Evolutionary conservation across 106 monocot genomes (phyloP).

Genomic region (Dactylorhiza incarnata): DNA sequence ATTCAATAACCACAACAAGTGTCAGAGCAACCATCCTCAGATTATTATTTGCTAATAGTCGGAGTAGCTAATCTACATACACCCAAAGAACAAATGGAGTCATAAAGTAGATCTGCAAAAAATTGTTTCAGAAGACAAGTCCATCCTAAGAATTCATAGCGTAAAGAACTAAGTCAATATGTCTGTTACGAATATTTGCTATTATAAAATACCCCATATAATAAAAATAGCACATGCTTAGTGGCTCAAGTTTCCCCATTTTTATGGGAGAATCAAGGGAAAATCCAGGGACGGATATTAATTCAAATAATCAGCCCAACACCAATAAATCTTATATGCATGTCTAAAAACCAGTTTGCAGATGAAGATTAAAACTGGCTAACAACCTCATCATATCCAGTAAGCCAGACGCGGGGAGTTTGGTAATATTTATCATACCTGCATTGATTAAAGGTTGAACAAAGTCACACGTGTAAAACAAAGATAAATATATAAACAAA

Average conservation of each 20-base stretch:
- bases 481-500: not conserved
- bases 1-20: not conserved
- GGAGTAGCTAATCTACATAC: not conserved
- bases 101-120: not conserved
- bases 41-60: not conserved
- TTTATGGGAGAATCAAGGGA: not conserved
- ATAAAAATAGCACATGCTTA: not conserved
- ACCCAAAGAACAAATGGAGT: not conserved
- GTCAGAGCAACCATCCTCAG: not conserved
- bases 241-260: not conserved
- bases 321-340: not conserved
- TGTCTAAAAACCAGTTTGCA: not conserved
- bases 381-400: constrained; percentile 97
- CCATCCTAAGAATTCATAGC: not conserved
- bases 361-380: not conserved
- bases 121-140: not conserved
- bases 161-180: not conserved
- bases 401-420: constrained; percentile 99
- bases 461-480: not conserved
- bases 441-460: constrained; percentile 12
- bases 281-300: not conserved
- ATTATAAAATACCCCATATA: too few relatives aligned
- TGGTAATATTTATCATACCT: constrained; percentile 99
- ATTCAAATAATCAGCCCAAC: not conserved
- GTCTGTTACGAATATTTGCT: too few relatives aligned